These are phyloP conservation scores for Nannizzia gypsea DNA, from an alignment of 2,329 filamentous ascomycete genomes.

Conservation along the genomic window DNA sequence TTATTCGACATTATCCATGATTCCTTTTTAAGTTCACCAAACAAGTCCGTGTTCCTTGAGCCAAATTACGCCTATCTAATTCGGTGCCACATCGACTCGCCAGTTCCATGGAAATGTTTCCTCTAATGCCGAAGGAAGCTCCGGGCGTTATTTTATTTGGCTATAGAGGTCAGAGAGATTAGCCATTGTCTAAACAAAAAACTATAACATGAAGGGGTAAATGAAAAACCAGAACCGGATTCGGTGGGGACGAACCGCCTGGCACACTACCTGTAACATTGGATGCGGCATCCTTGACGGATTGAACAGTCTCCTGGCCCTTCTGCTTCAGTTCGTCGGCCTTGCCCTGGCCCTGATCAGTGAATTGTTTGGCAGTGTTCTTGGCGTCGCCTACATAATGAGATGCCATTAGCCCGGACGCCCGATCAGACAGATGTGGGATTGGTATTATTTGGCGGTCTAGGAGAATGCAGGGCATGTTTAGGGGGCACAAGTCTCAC, in stretches of 20 bases:
- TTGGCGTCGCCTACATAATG: conserved; percentile 14
- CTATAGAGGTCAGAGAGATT: neutral
- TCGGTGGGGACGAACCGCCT: neutral
- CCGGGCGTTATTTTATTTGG: neutral
- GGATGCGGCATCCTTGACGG: conserved; percentile 12
- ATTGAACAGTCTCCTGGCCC: conserved; percentile 5
- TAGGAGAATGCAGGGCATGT: neutral
- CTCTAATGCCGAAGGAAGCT: neutral
- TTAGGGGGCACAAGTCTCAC: neutral
- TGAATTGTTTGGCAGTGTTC: conserved; percentile 14
- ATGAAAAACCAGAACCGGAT: conserved; percentile 1
- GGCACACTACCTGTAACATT: conserved; percentile 10
- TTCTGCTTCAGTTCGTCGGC: conserved; percentile 10
- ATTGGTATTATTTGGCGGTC: neutral
- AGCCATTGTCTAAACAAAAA: neutral
- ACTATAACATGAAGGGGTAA: neutral
- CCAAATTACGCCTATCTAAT: no score
- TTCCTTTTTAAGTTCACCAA: neutral
- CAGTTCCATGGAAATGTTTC: neutral
- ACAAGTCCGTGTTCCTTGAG: neutral
- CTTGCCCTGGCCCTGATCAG: conserved; percentile 11
- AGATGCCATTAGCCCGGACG: neutral
- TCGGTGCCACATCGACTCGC: neutral
- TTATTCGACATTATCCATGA: neutral
- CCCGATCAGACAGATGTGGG: neutral